Evolutionary conservation across 192 early-diverging fungal genomes (phyloP), one percentile per base, ranked within the genome.

Genomic region (Coemansia sp.): DNA sequence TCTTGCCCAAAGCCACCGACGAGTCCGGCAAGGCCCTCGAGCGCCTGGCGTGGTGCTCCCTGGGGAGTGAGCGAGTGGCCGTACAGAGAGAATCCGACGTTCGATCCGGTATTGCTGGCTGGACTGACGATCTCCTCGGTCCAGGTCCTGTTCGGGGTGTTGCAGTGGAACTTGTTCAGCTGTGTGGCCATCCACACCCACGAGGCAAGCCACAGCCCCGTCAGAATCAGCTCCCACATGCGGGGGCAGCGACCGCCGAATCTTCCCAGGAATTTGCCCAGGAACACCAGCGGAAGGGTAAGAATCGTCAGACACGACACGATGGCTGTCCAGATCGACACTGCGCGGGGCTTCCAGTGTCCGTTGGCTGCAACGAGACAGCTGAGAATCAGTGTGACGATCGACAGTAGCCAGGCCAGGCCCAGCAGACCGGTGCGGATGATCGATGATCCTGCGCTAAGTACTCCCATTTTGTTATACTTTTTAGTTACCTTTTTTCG

Each of bases 121-220:
- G 56, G 29, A 7, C 39, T 35, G 7, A 34, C 15, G 20, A 51
- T 43, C 34, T 28, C 33, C 43, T 40, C 40, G 3, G 43, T 59
- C 8, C 34, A 51, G 35, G 60, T 51, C 18, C 7, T 45, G 21
- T 29, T 52, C 3, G 64, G 78, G 21, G 62, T 63, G 30, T 13
- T 60, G 70, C 79, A 75, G 18, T 61, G 61, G 79, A 81, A 75
- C 73, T 75, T 81, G 73, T 75, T 81, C 26, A 81, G 64, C 64
- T 81, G 79, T 1, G 66, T 75, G 30, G 73, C 79, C 46, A 75
- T 68, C 79, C 79, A 81, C 43, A 75, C 79, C 79, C 73, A 81
- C 25, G 79, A 75, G 0, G 73, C 66, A 25, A 81, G 70, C 79
- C 79, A 81, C 52, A 81, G 43, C 2, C 63, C 73, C 20, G 79